phyloP scores from a whole-genome alignment of 768 basidiomycete species.

The Leccinum boreale region DNA sequence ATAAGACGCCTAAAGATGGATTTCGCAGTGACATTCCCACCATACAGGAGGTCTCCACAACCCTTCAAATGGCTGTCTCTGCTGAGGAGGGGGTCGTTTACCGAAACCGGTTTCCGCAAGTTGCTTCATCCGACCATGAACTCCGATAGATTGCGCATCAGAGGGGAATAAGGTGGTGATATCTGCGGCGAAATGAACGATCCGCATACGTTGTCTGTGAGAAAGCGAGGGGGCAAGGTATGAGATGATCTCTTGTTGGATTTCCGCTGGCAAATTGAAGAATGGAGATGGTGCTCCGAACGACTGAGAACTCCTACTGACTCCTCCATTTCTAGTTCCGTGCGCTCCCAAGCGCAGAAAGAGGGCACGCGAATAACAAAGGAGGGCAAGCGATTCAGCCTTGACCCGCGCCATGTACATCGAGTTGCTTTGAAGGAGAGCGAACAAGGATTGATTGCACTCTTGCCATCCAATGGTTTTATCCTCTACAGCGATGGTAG shows the following conservation, averaged over 20 bases:
- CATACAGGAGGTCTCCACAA: slow-evolving; percentile 33
- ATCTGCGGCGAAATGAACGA: slow-evolving; percentile 50
- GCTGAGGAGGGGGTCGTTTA: slow-evolving; percentile 9
- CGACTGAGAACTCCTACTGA: slow-evolving; percentile 5
- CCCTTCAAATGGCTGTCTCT: slow-evolving; percentile 26
- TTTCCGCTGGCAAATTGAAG: slow-evolving; percentile 49
- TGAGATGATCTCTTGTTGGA: slow-evolving; percentile 55
- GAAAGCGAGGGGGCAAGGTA: slow-evolving; percentile 58
- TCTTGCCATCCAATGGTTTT: slow-evolving; percentile 30
- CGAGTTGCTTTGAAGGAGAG: slow-evolving; percentile 43
- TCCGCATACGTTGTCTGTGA: slow-evolving; percentile 48
- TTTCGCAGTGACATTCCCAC: slow-evolving; percentile 32
- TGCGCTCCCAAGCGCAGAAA: slow-evolving; percentile 38
- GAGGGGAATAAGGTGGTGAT: slow-evolving; percentile 42
- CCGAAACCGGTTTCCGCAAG: slow-evolving; percentile 5
- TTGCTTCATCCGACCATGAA: slow-evolving; percentile 2
- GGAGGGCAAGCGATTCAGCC: slow-evolving; percentile 46
- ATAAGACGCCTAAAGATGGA: slow-evolving; percentile 22
- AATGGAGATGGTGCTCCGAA: slow-evolving; percentile 28
- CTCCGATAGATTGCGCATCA: slow-evolving; percentile 19
- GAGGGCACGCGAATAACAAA: slow-evolving; percentile 48
- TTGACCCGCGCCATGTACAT: slow-evolving; percentile 37
- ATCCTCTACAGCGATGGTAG: slow-evolving; percentile 24
- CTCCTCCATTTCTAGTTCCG: neutral
- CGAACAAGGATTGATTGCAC: slow-evolving; percentile 30